Conservation (phyloP, 306 rosid genomes). For the Carpinus viminea region DNA sequence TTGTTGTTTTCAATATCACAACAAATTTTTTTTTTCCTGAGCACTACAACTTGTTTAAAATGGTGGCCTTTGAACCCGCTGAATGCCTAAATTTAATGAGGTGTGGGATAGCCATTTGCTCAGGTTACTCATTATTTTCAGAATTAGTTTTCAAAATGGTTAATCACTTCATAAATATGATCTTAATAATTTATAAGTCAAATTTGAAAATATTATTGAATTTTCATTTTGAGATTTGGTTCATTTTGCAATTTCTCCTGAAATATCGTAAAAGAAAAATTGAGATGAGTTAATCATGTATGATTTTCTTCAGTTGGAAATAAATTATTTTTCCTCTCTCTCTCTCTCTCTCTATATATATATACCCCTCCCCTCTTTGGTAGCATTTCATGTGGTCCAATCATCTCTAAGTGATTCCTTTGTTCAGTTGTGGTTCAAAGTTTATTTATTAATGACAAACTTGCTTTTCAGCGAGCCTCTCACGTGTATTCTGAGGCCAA, state of each 20-base stretch:
- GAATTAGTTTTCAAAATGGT: not conserved
- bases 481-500: constrained; percentile 98
- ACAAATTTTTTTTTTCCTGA: not conserved
- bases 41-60: not conserved
- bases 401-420: not conserved
- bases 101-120: not conserved
- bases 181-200: not conserved
- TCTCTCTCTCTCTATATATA: too few relatives aligned
- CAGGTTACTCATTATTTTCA: not conserved
- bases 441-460: constrained; percentile 26
- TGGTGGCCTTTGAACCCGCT: not conserved
- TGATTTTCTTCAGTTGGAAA: not conserved
- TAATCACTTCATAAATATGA: not conserved
- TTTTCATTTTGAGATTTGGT: not conserved
- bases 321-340: not conserved
- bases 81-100: not conserved
- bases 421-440: constrained; percentile 11
- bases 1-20: not conserved
- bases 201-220: not conserved
- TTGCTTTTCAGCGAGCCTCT: constrained; percentile 70
- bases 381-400: not conserved
- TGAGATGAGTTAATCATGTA: not conserved
- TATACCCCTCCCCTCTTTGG: not conserved
- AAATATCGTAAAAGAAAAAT: not conserved
- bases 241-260: not conserved